Evolutionary conservation across 2,329 filamentous ascomycete species (phyloP), one percentile per base, ranked within the genome.

Genomic region (Fusarium nelsonii): DNA sequence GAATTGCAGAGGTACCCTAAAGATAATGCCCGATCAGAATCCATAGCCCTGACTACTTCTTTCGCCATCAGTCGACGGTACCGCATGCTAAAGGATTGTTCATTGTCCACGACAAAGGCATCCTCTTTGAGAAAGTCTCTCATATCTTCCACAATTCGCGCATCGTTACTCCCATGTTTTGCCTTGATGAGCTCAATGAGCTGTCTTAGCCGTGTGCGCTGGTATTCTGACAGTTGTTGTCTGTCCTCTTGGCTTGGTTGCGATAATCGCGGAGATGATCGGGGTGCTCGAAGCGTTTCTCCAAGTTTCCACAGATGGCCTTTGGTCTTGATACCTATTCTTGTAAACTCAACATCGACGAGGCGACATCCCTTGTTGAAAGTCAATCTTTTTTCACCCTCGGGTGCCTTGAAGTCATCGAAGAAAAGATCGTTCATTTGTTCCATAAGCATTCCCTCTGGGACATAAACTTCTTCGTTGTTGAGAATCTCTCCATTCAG

Each of bases 401-500:
- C 9, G 0, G 74, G 74, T 2, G 72, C 63, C 8, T 30, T 41
- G 4, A 75, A 75, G 16, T 39, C 37, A 11, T 65, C 58, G 9
- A 75, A 76, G 14, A 74, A 68, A 0, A 66, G 34, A n/a, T 8
- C 16, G 2, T 69, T 58, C 6, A 72, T 52, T 18, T 52, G 62
- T 14, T 63, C 55, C 43, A 72, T 11, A 14, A 57, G 10, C 6
- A 68, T 45, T 16, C 45, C 45, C 8, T 34, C 7, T 4, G 40
- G 41, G 12, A 36, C 4, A 2, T 20, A 16, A 0, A 41, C 23
- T 14, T 68, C 46, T 14, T 68, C 56, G 77, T 84, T 54, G 71
- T 80, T 33, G 2, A 79, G 63, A 16, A 79, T 75, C 53, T 78
- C 75, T 6, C 77, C 76, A 33, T 78, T 79, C 1, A 79, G 33